phyloP scores from a whole-genome alignment of 495 filamentous ascomycete genomes.

The Choiromyces venosus region DNA sequence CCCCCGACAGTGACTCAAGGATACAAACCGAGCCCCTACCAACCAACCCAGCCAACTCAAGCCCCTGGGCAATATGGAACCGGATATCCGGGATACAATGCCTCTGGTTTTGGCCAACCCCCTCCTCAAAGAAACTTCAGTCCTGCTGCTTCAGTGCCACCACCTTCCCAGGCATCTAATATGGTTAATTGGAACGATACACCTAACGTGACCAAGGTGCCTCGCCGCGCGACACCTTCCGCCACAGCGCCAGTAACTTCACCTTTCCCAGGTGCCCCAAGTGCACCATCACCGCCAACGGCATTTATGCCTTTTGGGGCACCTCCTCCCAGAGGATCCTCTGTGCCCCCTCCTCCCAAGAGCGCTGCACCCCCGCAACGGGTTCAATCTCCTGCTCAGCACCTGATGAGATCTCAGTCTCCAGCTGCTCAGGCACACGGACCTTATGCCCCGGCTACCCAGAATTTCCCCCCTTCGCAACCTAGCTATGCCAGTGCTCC shows the following conservation, averaged over 20 bases:
- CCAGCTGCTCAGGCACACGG: conserved; percentile 36
- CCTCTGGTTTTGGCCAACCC: conserved; percentile 43
- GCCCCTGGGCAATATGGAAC: conserved; percentile 46
- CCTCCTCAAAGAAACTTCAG: conserved; percentile 56
- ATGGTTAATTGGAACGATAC: conserved; percentile 90
- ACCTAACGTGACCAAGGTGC: conserved; percentile 69
- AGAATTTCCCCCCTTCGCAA: conserved; percentile 48
- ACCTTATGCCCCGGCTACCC: conserved; percentile 40
- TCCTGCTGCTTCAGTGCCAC: conserved; percentile 57
- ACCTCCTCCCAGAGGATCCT: conserved; percentile 46
- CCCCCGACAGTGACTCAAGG: conserved; percentile 3
- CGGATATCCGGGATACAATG: conserved; percentile 36
- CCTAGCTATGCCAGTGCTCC: conserved; percentile 64
- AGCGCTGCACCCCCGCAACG: conserved; percentile 51
- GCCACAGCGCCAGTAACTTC: conserved; percentile 56
- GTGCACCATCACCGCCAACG: conserved; percentile 44
- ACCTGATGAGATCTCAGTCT: conserved; percentile 31
- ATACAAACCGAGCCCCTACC: conserved; percentile 47
- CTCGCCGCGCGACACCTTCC: conserved; percentile 49
- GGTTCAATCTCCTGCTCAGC: conserved; percentile 50
- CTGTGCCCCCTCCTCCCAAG: conserved; percentile 54
- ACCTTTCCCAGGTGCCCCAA: conserved; percentile 51
- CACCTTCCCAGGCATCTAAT: conserved; percentile 65
- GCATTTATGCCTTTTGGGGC: conserved; percentile 43
- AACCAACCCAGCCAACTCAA: conserved; percentile 46